Evolutionary conservation across 139 green algal species (phyloP), one percentile per base, ranked within the genome.

Genomic region (Mychonastes homosphaera): DNA sequence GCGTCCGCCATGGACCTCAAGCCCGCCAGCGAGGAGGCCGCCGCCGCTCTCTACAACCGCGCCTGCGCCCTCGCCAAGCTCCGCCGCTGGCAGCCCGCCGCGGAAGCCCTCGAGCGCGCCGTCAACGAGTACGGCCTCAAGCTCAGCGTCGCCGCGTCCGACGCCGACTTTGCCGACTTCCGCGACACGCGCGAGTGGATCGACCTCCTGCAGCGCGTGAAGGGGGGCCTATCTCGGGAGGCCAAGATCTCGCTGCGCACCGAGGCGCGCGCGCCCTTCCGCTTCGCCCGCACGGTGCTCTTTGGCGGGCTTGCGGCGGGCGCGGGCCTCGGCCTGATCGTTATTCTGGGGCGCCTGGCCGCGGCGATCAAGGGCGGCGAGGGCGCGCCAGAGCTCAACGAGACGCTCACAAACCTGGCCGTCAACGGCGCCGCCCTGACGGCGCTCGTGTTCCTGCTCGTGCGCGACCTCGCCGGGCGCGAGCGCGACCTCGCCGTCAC

Each of bases 31-130:
- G 85, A 96, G 30, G 90, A 96, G 62, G 82, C 85, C 2, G 48
- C 75, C 7, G 91, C 91, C 21, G 91, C 89, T 4, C 60, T 85
- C 23, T 98, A 96, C 72, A 97, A 97, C 78, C 60, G 74, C 21
- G 91, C 85, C 21, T 98, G 91, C 54, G 83, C 74, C 13, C 75
- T 86, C 24, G 76, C 77, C 3, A 83, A 85, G 65, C 71, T 86
- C 33, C 79, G 85, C 55, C 71, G 86, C 54, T 97, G 74, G 68
- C 62, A 86, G 38, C 56, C 77, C 18, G 89, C 89, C 2, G 62
- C 79, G 8, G 80, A 88, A 27, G 60, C 71, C 9, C 68, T 97
- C 2, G 62, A 74, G 6, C 28, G 44, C 7, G 87, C 86, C 3
- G 70, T 95, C 40, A 93, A 95, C 36, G 71, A 90, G 1, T 83